Percentiles rank a stretch among this genome's conserved stretches.
phyloP scores from a whole-genome alignment of 164 flowering plant genomes.

The Malania oleifera region DNA sequence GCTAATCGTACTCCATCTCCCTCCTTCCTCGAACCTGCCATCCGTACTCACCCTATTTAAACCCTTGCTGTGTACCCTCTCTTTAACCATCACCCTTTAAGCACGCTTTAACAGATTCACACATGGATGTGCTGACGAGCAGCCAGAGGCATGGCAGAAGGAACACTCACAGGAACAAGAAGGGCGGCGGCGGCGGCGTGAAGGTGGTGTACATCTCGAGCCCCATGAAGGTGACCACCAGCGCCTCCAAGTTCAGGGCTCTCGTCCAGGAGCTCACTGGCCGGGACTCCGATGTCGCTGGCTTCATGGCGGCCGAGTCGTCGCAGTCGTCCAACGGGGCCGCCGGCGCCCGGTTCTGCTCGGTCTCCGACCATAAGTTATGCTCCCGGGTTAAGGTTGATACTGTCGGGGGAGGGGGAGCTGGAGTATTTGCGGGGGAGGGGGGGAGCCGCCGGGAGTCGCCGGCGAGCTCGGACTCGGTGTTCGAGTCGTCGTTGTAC shows the following conservation, averaged over 20 bases:
- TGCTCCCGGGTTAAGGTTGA: too few species aligned
- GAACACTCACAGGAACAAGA: conserved; percentile 18
- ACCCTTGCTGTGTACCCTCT: too few species aligned
- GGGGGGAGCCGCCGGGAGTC: background rate
- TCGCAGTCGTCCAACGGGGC: too few species aligned
- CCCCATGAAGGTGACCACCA: conserved; percentile 75
- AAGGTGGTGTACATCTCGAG: conserved; percentile 80
- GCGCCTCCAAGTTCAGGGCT: conserved; percentile 62
- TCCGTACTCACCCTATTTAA: too few species aligned
- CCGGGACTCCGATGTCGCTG: conserved; percentile 38
- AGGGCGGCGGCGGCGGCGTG: conserved; percentile 21
- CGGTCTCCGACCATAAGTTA: too few species aligned
- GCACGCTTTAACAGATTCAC: too few species aligned
- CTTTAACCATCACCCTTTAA: too few species aligned
- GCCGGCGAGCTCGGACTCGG: conserved; percentile 5
- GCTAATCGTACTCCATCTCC: too few species aligned
- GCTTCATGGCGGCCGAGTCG: conserved; percentile 19
- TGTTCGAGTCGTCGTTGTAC: background rate
- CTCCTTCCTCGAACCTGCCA: too few species aligned
- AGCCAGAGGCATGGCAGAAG: conserved; percentile 19
- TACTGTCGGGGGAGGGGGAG: too few species aligned
- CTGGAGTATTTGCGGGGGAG: too few species aligned
- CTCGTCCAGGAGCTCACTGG: conserved; percentile 87
- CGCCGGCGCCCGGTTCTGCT: background rate
- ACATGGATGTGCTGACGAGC: too few species aligned